Evolutionary conservation across 73 alveolate genomes (phyloP), one percentile per base, ranked within the genome.

Genomic region (Blepharisma stoltei): DNA sequence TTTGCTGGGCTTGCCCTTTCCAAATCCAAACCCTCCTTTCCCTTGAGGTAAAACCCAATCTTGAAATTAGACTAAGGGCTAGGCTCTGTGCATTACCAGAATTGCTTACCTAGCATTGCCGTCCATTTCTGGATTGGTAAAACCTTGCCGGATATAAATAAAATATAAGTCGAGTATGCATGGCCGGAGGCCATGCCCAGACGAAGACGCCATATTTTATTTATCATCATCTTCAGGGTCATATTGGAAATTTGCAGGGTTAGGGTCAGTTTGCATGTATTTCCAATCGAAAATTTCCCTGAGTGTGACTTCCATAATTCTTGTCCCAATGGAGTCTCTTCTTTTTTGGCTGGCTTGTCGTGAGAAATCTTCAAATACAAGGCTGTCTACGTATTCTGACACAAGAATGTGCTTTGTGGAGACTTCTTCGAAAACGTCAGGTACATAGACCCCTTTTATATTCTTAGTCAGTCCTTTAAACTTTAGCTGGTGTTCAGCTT

Each of bases 251-350:
- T 90, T 90, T 4, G 92, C 97, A 6, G 97, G 97, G 54, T 90
- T 90, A 0, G 97, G 97, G 78, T 90, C 97, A 48, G 97, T 90
- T 68, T 90, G 85, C 97, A 90, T 90, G 78, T 78, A 78, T 52
- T 79, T 87, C 82, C 78, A 87, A 23, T 82, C 91, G 71, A 90
- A 90, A 8, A 90, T 76, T 54, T 90, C 97, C 70, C 85, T 84
- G 37, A 90, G 75, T 71, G 90, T 78, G 14, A 90, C 81, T 41
- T 78, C 75, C 27, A 90, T 75, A 8, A 90, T 14, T 38, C 81
- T 71, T 49, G 71, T 71, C 23, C 94, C 97, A 8, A 77, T 79
- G 27, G 83, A 49, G 67, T 90, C 89, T 52, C 90, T 86, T 6
- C 67, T 80, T 47, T 68, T 86, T 70, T 90, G 81, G 20, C 87